Percentiles rank a stretch among this genome's conserved stretches.
phyloP scores from a whole-genome alignment of 225 moss, liverwort and hornwort species.

The Polytrichum formosum region DNA sequence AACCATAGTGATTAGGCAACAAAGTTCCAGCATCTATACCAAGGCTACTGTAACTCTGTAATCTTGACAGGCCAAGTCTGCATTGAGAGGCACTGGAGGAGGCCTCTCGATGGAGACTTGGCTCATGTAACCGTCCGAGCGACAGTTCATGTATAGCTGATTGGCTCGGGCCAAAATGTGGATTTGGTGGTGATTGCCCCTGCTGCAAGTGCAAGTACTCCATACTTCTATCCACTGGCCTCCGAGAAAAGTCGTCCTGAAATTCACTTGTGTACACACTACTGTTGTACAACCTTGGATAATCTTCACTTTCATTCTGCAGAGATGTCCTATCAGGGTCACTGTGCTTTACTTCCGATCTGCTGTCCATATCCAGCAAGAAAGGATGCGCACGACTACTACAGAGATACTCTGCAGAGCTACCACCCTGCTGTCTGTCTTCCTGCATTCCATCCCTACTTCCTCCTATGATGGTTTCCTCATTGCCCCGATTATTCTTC shows the following conservation, averaged over 20 bases:
- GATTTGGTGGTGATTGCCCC: conserved; percentile 19
- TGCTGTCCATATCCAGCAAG: conserved; percentile 27
- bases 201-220: conserved; percentile 28
- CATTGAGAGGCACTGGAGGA: background rate
- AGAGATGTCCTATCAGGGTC: conserved; percentile 11
- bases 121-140: conserved; percentile 18
- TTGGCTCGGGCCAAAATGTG: conserved; percentile 16
- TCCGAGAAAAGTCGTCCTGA: conserved; percentile 9
- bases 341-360: conserved; percentile 13
- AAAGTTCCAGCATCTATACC: conserved; percentile 23
- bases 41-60: conserved; percentile 29
- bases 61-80: conserved; percentile 30
- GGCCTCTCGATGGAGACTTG: conserved; percentile 11
- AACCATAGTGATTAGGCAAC: conserved; percentile 4
- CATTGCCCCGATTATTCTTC: conserved; percentile 23
- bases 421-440: conserved; percentile 14
- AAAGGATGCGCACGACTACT: conserved; percentile 18
- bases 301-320: conserved; percentile 8
- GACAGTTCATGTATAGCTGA: conserved; percentile 34
- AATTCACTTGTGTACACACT: conserved; percentile 11
- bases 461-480: conserved; percentile 18
- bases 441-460: conserved; percentile 33
- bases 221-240: conserved; percentile 7
- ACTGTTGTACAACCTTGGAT: conserved; percentile 5
- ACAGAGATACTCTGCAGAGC: conserved; percentile 8